Evolutionary conservation across 805 yeast species (phyloP).

Genomic region (Candida railenensis): DNA sequence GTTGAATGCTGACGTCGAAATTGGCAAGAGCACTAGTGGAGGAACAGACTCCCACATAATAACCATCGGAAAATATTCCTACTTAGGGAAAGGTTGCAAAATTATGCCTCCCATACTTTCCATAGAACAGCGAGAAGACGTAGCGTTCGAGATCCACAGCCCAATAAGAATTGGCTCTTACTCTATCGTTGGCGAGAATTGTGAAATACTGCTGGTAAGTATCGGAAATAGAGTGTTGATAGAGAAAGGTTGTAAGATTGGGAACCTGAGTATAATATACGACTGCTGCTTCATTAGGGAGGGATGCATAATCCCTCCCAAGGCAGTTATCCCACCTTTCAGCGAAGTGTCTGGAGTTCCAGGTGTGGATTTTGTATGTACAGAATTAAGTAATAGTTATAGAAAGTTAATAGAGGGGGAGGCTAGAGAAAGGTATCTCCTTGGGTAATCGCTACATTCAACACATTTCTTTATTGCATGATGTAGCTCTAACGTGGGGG

Average conservation of each 20-base stretch:
- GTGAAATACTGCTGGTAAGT: constrained; percentile 31
- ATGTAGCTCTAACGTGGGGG: no score
- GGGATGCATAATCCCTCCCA: constrained; percentile 41
- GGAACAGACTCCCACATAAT: constrained; percentile 24
- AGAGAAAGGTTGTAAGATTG: constrained; percentile 40
- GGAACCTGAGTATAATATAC: constrained; percentile 38
- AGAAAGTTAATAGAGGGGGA: constrained; percentile 36
- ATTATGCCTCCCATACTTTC: constrained; percentile 29
- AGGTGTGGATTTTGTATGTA: constrained; percentile 27
- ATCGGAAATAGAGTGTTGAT: constrained; percentile 52
- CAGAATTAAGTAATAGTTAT: constrained; percentile 27
- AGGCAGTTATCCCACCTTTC: constrained; percentile 51
- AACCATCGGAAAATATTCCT: constrained; percentile 48
- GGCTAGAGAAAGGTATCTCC: constrained; percentile 26
- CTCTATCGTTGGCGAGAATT: constrained; percentile 36
- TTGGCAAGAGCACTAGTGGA: constrained; percentile 8
- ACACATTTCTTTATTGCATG: not conserved
- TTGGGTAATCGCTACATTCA: constrained; percentile 12
- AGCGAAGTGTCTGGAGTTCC: constrained; percentile 44
- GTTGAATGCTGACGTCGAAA: constrained; percentile 31
- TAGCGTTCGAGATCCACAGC: constrained; percentile 12
- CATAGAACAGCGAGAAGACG: constrained; percentile 5
- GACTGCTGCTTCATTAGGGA: constrained; percentile 52
- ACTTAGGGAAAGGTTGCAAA: constrained; percentile 25
- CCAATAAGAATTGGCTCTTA: constrained; percentile 48